Evolutionary conservation across 78 protist species (phyloP).

Genomic region (Diacronema lutheri): DNA sequence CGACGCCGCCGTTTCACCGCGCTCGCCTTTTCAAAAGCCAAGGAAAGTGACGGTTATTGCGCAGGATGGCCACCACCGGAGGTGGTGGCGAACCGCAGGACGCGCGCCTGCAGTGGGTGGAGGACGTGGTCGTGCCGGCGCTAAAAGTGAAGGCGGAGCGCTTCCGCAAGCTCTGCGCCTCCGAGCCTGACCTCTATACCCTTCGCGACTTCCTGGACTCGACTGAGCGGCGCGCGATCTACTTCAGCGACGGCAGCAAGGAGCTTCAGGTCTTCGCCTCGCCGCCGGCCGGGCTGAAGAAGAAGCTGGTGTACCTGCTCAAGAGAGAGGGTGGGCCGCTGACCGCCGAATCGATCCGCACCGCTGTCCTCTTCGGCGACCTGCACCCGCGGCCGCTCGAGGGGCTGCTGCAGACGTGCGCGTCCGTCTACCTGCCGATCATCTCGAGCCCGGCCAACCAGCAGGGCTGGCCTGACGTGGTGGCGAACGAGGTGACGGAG

Average conservation of each 20-base stretch:
- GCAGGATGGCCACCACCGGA: too few species aligned
- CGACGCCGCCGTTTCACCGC: too few species aligned
- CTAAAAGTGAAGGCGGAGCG: too few species aligned
- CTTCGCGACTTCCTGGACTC: not conserved
- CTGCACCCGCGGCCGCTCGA: constrained; percentile 18
- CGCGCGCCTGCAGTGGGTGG: too few species aligned
- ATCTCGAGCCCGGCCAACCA: not conserved
- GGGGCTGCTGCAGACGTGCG: not conserved
- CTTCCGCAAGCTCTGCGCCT: too few species aligned
- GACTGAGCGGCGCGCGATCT: not conserved
- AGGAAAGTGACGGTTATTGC: too few species aligned
- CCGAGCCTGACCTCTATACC: too few species aligned
- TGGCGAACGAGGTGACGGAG: constrained; percentile 25
- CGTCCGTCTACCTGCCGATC: constrained; percentile 30
- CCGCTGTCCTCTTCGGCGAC: not conserved
- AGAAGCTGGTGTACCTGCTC: not conserved
- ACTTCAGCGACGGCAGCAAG: not conserved
- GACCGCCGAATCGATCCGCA: not conserved
- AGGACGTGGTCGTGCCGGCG: too few species aligned
- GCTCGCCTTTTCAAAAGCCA: too few species aligned
- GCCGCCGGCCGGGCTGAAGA: not conserved
- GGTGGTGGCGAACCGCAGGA: too few species aligned
- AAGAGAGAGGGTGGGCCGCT: not conserved
- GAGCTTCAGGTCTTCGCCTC: not conserved
- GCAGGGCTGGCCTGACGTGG: constrained; percentile 21